phyloP scores from a whole-genome alignment of 495 filamentous ascomycete species.

The Aeminium ludgeri region DNA sequence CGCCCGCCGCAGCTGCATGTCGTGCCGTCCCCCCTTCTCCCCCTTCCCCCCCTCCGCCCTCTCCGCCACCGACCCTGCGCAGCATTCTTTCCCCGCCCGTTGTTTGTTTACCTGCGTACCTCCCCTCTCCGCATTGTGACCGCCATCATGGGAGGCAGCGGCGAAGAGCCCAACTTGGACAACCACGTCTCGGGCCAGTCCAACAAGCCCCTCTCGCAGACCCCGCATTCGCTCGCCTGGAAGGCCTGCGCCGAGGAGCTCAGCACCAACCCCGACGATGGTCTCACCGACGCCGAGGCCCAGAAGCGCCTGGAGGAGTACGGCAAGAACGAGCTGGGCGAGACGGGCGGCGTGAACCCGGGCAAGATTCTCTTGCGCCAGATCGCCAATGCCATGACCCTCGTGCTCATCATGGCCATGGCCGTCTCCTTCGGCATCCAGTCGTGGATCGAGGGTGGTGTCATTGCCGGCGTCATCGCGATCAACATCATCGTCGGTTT shows the following conservation, averaged over 20 bases:
- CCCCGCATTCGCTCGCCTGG: slow-evolving; percentile 46
- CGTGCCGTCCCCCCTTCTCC: too few species aligned
- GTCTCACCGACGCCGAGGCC: slow-evolving; percentile 40
- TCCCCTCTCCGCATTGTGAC: too few species aligned
- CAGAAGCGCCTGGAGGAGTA: slow-evolving; percentile 36
- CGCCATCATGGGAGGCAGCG: slow-evolving; percentile 1
- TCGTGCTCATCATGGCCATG: slow-evolving; percentile 73
- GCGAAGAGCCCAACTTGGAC: background rate
- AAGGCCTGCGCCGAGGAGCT: slow-evolving; percentile 41
- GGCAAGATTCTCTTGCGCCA: slow-evolving; percentile 43
- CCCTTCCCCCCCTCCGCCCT: too few species aligned
- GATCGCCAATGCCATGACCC: slow-evolving; percentile 52
- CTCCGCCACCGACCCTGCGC: too few species aligned
- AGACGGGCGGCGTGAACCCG: slow-evolving; percentile 39
- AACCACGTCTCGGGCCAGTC: slow-evolving; percentile 37
- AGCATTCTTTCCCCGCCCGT: too few species aligned
- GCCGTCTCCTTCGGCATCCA: slow-evolving; percentile 60
- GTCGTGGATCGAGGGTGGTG: slow-evolving; percentile 71
- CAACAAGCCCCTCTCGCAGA: slow-evolving; percentile 37
- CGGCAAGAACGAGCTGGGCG: slow-evolving; percentile 46
- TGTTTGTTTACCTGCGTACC: too few species aligned
- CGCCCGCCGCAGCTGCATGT: too few species aligned
- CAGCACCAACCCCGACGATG: slow-evolving; percentile 40
- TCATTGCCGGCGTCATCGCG: slow-evolving; percentile 63
- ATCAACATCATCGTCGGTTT: slow-evolving; percentile 69